A percentile compares a stretch with the other conserved stretches of the same genome.
phyloP scores from a whole-genome alignment of 768 basidiomycete species.

The Strobilomyces dryophilus region DNA sequence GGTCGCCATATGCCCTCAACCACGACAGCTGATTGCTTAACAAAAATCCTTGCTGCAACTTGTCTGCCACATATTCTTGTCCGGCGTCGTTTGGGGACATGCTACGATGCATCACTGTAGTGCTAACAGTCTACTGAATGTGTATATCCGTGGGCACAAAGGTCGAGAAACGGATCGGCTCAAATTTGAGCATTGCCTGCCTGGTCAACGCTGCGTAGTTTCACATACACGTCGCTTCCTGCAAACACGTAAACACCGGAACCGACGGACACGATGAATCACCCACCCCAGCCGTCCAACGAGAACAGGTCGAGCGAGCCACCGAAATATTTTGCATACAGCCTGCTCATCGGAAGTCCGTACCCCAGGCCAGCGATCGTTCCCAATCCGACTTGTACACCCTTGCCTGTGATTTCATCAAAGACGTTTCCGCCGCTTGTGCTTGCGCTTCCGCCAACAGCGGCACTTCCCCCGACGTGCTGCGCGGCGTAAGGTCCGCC shows the following conservation, averaged over 20 bases:
- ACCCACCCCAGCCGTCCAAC: conserved; percentile 78
- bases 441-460: conserved; percentile 42
- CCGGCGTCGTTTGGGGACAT: not conserved
- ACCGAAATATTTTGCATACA: conserved; percentile 83
- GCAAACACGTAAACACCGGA: not conserved
- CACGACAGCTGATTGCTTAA: no score
- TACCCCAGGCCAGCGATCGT: conserved; percentile 89
- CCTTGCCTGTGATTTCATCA: conserved; percentile 72
- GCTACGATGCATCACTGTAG: not conserved
- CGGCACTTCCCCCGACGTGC: conserved; percentile 68
- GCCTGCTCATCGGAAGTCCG: conserved; percentile 75
- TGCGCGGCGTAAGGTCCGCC: conserved; percentile 80
- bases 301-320: conserved; percentile 79
- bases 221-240: conserved; percentile 54
- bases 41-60: not conserved
- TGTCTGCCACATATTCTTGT: not conserved
- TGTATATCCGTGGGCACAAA: not conserved
- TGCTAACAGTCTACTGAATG: not conserved
- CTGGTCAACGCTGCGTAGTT: conserved; percentile 48
- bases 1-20: no score
- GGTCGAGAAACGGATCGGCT: not conserved
- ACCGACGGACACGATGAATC: not conserved
- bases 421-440: conserved; percentile 56
- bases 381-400: conserved; percentile 77
- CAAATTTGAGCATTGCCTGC: conserved; percentile 50